Percentiles rank a stretch among this genome's conserved stretches.
Conservation (phyloP, 139 green algal species). For the Coelastrella sp. region DNA sequence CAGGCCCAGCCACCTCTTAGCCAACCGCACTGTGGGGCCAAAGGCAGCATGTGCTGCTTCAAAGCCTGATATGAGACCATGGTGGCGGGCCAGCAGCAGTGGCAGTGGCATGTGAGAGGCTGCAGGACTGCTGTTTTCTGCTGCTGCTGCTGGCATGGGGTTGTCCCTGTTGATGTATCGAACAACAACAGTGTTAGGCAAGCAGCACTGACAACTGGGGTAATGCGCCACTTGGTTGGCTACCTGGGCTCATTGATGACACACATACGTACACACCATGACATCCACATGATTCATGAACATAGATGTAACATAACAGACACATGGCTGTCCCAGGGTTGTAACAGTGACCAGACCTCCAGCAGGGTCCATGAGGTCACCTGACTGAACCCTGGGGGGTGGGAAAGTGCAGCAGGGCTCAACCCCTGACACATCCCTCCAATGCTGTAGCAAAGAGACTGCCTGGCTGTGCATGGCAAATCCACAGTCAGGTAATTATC, state of each 20-base stretch:
- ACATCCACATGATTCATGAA: background rate
- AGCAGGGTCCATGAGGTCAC: background rate
- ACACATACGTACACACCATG: background rate
- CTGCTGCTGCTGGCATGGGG: slow-evolving; percentile 34
- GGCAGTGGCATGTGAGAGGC: slow-evolving; percentile 27
- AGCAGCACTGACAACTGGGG: too few species aligned
- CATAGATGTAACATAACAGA: background rate
- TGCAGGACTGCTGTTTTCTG: background rate
- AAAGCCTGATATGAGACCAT: slow-evolving; percentile 68
- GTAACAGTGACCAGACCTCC: background rate
- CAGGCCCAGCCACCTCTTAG: slow-evolving; percentile 72
- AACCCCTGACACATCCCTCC: background rate
- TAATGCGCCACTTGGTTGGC: too few species aligned
- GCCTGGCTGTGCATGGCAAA: slow-evolving; percentile 3
- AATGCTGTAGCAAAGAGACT: background rate
- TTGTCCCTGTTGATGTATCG: background rate
- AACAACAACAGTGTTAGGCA: too few species aligned
- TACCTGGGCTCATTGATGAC: too few species aligned
- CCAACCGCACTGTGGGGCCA: slow-evolving; percentile 64
- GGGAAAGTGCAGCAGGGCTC: background rate
- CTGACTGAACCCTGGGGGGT: background rate
- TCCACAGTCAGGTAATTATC: background rate
- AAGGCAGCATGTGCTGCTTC: slow-evolving; percentile 67
- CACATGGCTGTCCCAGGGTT: background rate
- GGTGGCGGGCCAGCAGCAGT: slow-evolving; percentile 70